A percentile compares a stretch with the other conserved stretches of the same genome.
Conservation (phyloP, 2,329 filamentous ascomycete genomes). For the Escovopsis weberi region DNA sequence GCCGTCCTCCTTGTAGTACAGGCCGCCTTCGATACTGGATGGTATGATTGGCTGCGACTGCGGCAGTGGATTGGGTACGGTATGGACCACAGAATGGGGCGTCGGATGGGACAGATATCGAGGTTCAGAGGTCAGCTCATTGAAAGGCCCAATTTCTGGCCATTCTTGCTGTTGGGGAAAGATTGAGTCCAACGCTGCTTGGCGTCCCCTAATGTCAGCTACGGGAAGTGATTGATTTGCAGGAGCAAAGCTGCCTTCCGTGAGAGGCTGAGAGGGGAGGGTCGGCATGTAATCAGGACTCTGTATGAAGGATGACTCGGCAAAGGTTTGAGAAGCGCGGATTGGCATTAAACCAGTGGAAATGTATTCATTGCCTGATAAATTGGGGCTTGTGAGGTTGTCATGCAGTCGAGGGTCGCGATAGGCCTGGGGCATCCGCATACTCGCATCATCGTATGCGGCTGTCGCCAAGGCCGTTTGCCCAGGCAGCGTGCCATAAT, state of each 20-base stretch:
- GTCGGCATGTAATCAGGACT: constrained; percentile 4
- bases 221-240: neutral
- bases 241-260: neutral
- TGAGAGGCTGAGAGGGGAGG: constrained; percentile 1
- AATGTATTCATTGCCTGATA: constrained; percentile 1
- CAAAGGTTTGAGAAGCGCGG: neutral
- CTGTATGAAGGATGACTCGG: constrained; percentile 1
- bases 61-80: neutral
- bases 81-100: neutral
- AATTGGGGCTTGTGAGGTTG: neutral
- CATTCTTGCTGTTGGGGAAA: constrained; percentile 3
- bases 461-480: neutral
- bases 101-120: constrained; percentile 1
- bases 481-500: neutral
- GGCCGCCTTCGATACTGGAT: neutral
- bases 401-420: constrained; percentile 2
- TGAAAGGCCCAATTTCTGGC: neutral
- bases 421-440: constrained; percentile 3
- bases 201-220: neutral
- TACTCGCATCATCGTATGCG: neutral
- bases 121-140: neutral
- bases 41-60: constrained; percentile 1
- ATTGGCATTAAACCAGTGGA: neutral
- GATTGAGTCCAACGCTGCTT: neutral
- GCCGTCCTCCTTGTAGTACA: neutral